A percentile compares a stretch with the other conserved stretches of the same genome.
phyloP scores from a whole-genome alignment of 2,329 filamentous ascomycete species.

The Aspergillus texensis region DNA sequence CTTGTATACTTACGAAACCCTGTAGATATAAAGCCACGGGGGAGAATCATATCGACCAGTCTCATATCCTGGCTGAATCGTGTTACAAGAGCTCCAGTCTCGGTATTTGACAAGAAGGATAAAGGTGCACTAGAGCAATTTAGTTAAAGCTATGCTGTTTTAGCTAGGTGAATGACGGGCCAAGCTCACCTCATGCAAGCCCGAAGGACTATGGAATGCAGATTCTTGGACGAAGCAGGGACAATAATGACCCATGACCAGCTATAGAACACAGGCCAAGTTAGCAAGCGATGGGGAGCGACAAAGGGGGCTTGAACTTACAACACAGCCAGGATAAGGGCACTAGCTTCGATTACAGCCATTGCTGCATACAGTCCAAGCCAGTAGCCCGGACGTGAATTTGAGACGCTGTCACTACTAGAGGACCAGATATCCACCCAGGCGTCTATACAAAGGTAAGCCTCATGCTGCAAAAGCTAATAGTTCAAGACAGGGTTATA shows the following conservation, averaged over 20 bases:
- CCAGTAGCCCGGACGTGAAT: constrained; percentile 19
- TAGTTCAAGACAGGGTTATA: background rate
- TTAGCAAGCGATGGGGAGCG: background rate
- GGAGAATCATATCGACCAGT: constrained; percentile 48
- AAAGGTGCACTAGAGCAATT: constrained; percentile 33
- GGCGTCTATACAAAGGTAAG: constrained; percentile 7
- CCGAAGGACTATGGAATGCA: constrained; percentile 25
- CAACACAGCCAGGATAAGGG: constrained; percentile 2
- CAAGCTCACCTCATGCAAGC: constrained; percentile 15
- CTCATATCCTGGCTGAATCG: constrained; percentile 50
- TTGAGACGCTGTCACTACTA: constrained; percentile 11
- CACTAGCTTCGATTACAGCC: constrained; percentile 13
- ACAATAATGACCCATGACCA: constrained; percentile 23
- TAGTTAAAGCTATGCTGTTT: background rate
- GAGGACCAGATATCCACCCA: constrained; percentile 24
- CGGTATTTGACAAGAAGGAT: constrained; percentile 47
- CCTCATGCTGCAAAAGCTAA: background rate
- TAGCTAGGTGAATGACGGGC: background rate
- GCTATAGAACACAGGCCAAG: background rate
- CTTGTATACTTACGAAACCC: background rate
- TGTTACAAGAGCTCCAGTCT: constrained; percentile 43
- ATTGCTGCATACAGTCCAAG: constrained; percentile 22
- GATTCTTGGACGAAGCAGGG: constrained; percentile 21
- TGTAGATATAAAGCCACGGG: constrained; percentile 14
- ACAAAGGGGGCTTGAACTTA: background rate